Evolutionary conservation across 192 early-diverging fungal species (phyloP), one percentile per base, ranked within the genome.

Genomic region (Diversispora eburnea): DNA sequence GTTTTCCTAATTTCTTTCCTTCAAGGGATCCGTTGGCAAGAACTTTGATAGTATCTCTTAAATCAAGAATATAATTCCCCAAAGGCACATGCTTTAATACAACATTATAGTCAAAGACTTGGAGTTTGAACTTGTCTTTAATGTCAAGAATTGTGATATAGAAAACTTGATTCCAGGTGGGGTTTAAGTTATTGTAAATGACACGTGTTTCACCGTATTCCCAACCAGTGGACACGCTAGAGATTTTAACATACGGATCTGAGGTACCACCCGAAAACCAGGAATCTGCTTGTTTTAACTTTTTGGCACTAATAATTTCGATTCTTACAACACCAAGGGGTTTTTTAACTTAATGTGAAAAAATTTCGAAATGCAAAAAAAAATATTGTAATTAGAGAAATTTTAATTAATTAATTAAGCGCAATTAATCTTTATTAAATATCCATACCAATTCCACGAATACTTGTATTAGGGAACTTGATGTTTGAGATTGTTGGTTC

Each of bases 131-230:
- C 45, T 82, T 77, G 68, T 97, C 91, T 57, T 79, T 77, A 10
- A 86, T 70, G 8, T 89, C 87, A 75, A 91, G 92, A 67, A 91
- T 84, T 19, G 93, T 89, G n/a, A 93, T 86, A 72, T 93, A 95
- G 49, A 93, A 87, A 17, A 88, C 89, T 82, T 96, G 93, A 77
- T 96, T 89, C 95, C 96, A 99, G 19, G 87, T 84, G 0, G 97
- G 97, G 59, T 94, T 88, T 46, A 95, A 74, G 22, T 90, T 89
- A 69, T 92, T 92, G 25, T 91, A 86, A 73, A 93, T 90, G 73
- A 90, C 86, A 20, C 90, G 87, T n/a, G 94, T 95, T 55, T 89
- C 84, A 57, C 88, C 94, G 55, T 93, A 81, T 17, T 82, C 71
- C 76, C 86, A 80, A 6, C 78, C 76, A 45, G 62, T 75, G 6